Percentiles rank a stretch among this genome's conserved stretches.
Conservation (phyloP, 257 asterid genomes). For the Rubia yunnanensis region DNA sequence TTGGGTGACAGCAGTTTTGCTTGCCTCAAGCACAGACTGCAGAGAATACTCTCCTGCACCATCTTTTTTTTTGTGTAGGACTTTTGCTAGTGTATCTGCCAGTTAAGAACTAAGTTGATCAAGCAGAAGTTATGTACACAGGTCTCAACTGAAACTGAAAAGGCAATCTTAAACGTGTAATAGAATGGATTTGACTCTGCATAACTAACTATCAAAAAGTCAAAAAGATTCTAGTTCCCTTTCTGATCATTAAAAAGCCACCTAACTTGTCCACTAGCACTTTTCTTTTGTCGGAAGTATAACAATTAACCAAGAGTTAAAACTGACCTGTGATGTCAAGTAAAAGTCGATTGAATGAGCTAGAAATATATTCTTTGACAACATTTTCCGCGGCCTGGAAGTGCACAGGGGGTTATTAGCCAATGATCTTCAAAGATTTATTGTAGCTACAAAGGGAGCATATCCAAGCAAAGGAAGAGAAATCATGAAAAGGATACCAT, state of each 20-base stretch:
- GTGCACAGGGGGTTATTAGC: slow-evolving; percentile 14
- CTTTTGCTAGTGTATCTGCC: slow-evolving; percentile 54
- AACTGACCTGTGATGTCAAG: slow-evolving; percentile 68
- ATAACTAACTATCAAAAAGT: not conserved
- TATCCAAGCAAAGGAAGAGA: not conserved
- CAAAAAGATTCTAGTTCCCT: not conserved
- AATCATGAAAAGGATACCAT: slow-evolving; percentile 38
- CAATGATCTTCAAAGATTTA: slow-evolving; percentile 8
- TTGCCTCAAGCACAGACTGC: slow-evolving; percentile 67
- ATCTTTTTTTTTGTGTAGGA: slow-evolving; percentile 44
- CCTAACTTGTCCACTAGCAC: too few relatives aligned
- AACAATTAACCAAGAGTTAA: slow-evolving; percentile 3
- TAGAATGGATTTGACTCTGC: not conserved
- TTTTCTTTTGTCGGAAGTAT: not conserved
- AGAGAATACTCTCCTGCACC: slow-evolving; percentile 50
- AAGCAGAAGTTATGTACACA: not conserved
- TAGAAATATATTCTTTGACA: slow-evolving; percentile 54
- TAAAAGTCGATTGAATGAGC: slow-evolving; percentile 55
- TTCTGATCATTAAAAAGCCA: not conserved
- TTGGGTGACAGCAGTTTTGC: slow-evolving; percentile 66
- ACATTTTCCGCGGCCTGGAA: slow-evolving; percentile 70
- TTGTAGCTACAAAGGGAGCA: not conserved
- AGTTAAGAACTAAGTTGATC: slow-evolving; percentile 17
- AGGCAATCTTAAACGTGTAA: not conserved
- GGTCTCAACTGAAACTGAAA: not conserved